phyloP scores from a whole-genome alignment of 805 yeast species.

The Cyberlindnera saturnus region DNA sequence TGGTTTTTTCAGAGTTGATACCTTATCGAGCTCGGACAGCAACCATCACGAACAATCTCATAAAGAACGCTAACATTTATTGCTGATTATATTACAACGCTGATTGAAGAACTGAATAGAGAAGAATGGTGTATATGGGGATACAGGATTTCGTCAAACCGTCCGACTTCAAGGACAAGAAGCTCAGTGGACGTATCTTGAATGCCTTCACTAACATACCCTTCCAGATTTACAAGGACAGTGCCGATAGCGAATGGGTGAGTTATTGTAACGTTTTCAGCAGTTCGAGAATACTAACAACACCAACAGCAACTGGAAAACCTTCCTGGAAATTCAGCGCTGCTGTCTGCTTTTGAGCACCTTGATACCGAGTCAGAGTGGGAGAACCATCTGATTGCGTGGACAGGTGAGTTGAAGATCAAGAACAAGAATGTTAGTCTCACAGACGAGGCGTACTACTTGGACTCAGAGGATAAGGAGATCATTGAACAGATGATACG shows the following conservation, averaged over 20 bases:
- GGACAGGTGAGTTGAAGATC: constrained; percentile 82
- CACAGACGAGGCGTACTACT: constrained; percentile 54
- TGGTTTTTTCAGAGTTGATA: too few relatives aligned
- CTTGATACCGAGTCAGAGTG: constrained; percentile 64
- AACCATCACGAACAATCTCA: too few relatives aligned
- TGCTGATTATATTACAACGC: too few relatives aligned
- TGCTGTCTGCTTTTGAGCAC: constrained; percentile 68
- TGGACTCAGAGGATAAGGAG: constrained; percentile 49
- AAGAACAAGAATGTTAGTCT: constrained; percentile 10
- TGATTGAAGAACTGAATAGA: too few relatives aligned
- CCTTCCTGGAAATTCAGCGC: constrained; percentile 77
- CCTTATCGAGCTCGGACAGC: too few relatives aligned
- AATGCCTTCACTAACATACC: constrained; percentile 67
- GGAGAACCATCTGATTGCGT: constrained; percentile 85
- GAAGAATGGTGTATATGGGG: too few relatives aligned
- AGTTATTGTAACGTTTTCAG: not conserved
- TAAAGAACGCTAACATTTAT: too few relatives aligned
- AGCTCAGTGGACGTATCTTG: constrained; percentile 52
- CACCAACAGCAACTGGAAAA: constrained; percentile 35
- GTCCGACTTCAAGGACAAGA: constrained; percentile 18
- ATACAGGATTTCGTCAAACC: constrained; percentile 13
- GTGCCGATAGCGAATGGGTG: constrained; percentile 27
- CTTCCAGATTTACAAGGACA: constrained; percentile 44
- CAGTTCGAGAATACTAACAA: constrained; percentile 4
- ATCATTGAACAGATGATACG: constrained; percentile 42